Evolutionary conservation across 352 stramenopile genomes (phyloP).

Genomic region (Phytophthora melonis): DNA sequence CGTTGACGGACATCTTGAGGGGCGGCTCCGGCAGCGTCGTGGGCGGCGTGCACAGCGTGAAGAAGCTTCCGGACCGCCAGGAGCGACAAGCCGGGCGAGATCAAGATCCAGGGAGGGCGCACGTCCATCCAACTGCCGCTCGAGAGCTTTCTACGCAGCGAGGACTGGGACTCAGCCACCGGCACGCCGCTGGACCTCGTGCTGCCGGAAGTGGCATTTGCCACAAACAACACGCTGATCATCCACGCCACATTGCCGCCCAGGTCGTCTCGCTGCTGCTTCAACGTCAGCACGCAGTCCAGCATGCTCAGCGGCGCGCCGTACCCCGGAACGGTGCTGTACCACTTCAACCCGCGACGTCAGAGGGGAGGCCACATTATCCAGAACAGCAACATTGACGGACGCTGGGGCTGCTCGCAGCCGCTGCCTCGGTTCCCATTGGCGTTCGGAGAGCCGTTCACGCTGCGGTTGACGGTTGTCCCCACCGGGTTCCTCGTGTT

Average conservation of each 20-base stretch:
- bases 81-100: constrained; percentile 81
- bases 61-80: constrained; percentile 72
- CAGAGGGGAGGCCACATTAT: constrained; percentile 73
- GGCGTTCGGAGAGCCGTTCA: constrained; percentile 82
- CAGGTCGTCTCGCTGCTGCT: constrained; percentile 72
- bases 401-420: constrained; percentile 77
- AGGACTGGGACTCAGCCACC: constrained; percentile 85
- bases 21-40: constrained; percentile 76
- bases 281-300: constrained; percentile 81
- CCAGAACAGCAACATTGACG: constrained; percentile 88
- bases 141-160: constrained; percentile 77
- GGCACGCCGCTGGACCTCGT: constrained; percentile 67
- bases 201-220: constrained; percentile 78
- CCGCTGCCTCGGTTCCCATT: constrained; percentile 72
- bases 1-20: constrained; percentile 80
- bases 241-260: constrained; percentile 78
- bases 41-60: constrained; percentile 63
- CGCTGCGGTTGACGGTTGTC: constrained; percentile 75
- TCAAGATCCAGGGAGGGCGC: constrained; percentile 77
- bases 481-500: constrained; percentile 81
- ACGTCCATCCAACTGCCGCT: constrained; percentile 81
- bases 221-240: constrained; percentile 88
- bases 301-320: constrained; percentile 75
- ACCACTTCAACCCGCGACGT: constrained; percentile 83
- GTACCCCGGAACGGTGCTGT: constrained; percentile 81